Percentiles rank a stretch among this genome's conserved stretches.
Evolutionary conservation across 129 eudicot genomes (phyloP).

Genomic region (Helianthus tuberosus): DNA sequence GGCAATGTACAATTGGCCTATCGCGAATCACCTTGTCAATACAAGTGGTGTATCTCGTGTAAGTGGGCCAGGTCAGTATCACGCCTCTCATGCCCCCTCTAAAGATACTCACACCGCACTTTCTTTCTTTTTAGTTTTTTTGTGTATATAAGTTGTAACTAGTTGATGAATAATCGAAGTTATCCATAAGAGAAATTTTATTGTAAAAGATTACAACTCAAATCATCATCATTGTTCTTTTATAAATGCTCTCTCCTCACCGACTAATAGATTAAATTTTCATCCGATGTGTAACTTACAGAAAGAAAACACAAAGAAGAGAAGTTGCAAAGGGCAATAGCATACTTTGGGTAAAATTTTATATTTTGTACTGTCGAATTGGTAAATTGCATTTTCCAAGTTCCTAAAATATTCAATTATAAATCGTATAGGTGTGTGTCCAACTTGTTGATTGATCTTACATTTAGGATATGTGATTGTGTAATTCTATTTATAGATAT

Average conservation of each 20-base stretch:
- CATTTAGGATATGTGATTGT: neutral
- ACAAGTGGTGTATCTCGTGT: neutral
- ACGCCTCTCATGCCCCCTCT: neutral
- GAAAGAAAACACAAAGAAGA: neutral
- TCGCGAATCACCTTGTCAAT: neutral
- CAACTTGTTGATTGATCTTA: neutral
- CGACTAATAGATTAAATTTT: no score
- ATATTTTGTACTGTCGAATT: neutral
- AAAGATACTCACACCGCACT: neutral
- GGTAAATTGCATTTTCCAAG: neutral
- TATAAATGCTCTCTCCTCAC: no score
- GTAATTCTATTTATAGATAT: neutral
- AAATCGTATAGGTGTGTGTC: neutral
- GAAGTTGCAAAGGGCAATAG: neutral
- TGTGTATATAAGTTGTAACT: neutral
- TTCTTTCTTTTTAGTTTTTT: neutral
- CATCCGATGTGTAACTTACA: no score
- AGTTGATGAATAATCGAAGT: neutral
- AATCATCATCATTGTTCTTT: no score
- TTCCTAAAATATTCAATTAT: neutral
- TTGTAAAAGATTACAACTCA: neutral
- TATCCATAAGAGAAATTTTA: neutral
- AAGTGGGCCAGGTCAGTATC: neutral
- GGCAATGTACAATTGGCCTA: no score
- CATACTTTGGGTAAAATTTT: neutral